phyloP scores from a whole-genome alignment of 495 filamentous ascomycete genomes.

The Poronia punctata region DNA sequence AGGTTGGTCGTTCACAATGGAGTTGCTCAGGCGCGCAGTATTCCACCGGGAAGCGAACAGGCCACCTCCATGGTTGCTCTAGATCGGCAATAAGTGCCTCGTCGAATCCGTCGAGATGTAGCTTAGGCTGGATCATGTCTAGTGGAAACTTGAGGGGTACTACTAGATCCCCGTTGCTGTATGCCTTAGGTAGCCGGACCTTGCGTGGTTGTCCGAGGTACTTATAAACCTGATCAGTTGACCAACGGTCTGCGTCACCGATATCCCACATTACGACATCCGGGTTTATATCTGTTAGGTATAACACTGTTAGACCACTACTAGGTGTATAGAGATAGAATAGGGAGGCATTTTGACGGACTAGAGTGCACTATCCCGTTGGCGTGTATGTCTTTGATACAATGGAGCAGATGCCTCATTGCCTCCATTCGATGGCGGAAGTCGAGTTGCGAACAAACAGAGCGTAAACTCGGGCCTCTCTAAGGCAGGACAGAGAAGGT shows the following conservation, averaged over 20 bases:
- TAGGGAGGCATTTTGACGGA: constrained; percentile 10
- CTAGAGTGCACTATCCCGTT: constrained; percentile 23
- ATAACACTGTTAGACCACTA: no score
- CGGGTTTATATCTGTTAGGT: constrained; percentile 19
- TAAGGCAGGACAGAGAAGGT: constrained; percentile 25
- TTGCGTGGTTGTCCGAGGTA: constrained; percentile 21
- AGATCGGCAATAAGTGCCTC: constrained; percentile 15
- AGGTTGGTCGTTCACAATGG: constrained; percentile 24
- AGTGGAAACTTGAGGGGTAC: constrained; percentile 8
- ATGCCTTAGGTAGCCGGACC: constrained; percentile 11
- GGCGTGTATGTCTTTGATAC: constrained; percentile 23
- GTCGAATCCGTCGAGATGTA: constrained; percentile 10
- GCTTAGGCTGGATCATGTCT: constrained; percentile 9
- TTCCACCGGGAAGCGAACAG: constrained; percentile 13
- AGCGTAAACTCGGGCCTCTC: constrained; percentile 23
- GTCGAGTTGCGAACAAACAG: constrained; percentile 3
- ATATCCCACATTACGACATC: constrained; percentile 23
- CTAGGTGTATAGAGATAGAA: no score
- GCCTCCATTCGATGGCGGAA: constrained; percentile 25
- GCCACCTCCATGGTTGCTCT: constrained; percentile 10
- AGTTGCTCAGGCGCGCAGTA: constrained; percentile 28
- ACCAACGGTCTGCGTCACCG: constrained; percentile 13
- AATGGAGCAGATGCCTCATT: constrained; percentile 24
- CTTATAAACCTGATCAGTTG: constrained; percentile 21
- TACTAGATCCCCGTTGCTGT: constrained; percentile 19